A percentile compares a stretch with the other conserved stretches of the same genome.
Evolutionary conservation across 352 stramenopile species (phyloP).

Genomic region (Thraustochytrium sp.): DNA sequence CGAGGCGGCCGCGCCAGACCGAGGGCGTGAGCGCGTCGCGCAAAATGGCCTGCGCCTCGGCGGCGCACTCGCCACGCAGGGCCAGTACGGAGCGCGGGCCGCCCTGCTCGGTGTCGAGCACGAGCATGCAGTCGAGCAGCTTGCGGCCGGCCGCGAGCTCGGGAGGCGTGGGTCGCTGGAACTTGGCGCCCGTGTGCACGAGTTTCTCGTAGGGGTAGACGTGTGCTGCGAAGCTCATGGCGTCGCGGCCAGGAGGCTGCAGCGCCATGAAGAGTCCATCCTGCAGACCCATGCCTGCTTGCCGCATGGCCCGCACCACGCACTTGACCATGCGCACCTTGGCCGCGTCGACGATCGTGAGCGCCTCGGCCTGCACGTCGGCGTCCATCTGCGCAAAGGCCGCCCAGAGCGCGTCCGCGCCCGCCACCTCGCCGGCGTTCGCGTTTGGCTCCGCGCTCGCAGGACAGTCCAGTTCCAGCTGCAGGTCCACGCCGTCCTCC

Average conservation of each 20-base stretch:
- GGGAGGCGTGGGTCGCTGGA: not conserved
- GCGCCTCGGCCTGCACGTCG: not conserved
- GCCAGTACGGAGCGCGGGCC: not conserved
- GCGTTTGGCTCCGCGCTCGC: not conserved
- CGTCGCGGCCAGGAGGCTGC: constrained; percentile 14
- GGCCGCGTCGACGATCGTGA: not conserved
- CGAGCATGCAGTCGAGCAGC: not conserved
- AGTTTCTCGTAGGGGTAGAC: not conserved
- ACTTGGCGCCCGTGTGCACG: not conserved
- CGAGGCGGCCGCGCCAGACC: not conserved
- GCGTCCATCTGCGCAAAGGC: not conserved
- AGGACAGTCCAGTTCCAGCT: not conserved
- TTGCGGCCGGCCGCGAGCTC: not conserved
- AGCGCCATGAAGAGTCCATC: constrained; percentile 37
- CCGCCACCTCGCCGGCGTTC: not conserved
- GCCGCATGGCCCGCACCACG: not conserved
- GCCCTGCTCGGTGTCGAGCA: not conserved
- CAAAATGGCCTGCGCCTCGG: not conserved
- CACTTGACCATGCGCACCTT: constrained; percentile 11
- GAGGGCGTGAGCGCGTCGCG: not conserved
- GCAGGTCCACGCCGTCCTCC: not conserved
- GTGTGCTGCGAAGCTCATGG: not conserved
- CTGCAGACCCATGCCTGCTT: not conserved
- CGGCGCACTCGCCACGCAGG: not conserved
- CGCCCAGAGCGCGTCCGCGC: not conserved